Evolutionary conservation across 148 eudicot species (phyloP), one percentile per base, ranked within the genome.

Genomic region (Vaccinium corymbosum): DNA sequence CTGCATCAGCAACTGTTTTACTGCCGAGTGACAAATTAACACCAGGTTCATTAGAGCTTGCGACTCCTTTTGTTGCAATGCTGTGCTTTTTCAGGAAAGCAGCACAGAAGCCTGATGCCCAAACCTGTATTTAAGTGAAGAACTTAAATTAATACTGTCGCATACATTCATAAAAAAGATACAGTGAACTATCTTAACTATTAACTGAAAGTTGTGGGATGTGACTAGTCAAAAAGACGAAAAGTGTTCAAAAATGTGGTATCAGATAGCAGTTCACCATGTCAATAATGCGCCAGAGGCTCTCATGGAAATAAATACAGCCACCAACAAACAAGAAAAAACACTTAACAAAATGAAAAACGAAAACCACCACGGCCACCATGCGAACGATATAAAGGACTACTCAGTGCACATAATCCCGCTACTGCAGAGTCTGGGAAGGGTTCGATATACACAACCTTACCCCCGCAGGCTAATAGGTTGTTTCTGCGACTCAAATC

Each of bases 31-130:
- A 86, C 81, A 80, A 84, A 56, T 85, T 90, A 52, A 83, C 73
- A 27, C 83, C 85, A 10, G 71, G 83, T 66, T 87, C 90, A 38
- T 71, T 83, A 22, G 85, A 66, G 48, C 51, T 57, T 48, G 61
- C 17, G 62, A 83, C 82, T 76, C 96, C 95, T 89, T 93, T 93
- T 48, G 98, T 88, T 49, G 98, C 98, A 61, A 94, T 52, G 57
- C 99, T 97, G 16, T 89, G 91, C 89, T 94, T 97, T 87, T 97
- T 97, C 83, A 97, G 83, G 87, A 97, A 93, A 74, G 99, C 99
- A 86, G 99, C 98, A 87, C 98, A 97, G 89, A 97, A 97, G 27
- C 99, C 99, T 19, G 98, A 93, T 61, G 99, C 98, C 92, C 93
- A 97, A n/a, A 97, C 98, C 99, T 97, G 82, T 66, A 85, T 20